Evolutionary conservation across 139 green algal genomes (phyloP), one percentile per base, ranked within the genome.

Genomic region (Picochlorum costavermella): DNA sequence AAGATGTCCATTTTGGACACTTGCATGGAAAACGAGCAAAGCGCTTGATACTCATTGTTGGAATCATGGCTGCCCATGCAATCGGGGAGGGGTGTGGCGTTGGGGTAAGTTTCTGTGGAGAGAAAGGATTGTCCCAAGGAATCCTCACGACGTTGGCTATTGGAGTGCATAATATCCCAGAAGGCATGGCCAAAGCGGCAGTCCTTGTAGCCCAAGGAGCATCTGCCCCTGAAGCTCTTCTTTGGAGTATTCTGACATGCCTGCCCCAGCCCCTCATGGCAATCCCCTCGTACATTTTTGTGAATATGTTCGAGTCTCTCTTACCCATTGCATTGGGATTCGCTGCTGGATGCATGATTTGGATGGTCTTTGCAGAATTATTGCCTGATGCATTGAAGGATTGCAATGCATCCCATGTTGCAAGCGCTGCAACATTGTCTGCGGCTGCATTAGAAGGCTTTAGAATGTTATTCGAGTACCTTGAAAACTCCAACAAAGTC

Each of bases 281-380:
- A 6, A 71, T 98, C 36, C 94, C 94, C 14, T 80, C 87, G 12
- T 99, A 87, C 70, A 37, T 96, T 45, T 98, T 98, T 75, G 94
- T 97, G 51, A 81, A 96, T 51, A 83, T 84, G 3, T 98, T 99
- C 70, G 71, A 25, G 56, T 59, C 62, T 3, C 69, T 97, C 61
- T 83, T 98, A 62, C 94, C 94, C 0, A 48, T 96, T 20, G 90
- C 84, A 6, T 69, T 98, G 58, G 94, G 94, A 50, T 98, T 99
- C 79, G 92, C 94, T 1, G 94, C 92, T 2, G 94, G 94, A 26
- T 97, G 94, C 85, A 99, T 99, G 94, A 76, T 96, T 11, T 99
- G 90, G 90, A 95, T 98, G 37, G 90, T 96, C 44, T 92, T 96
- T 63, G 92, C 88, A 2, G 93, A 98, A 80, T 78, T 98, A 29